Percentiles rank a stretch among this genome's conserved stretches.
Evolutionary conservation across 306 rosid genomes (phyloP).

Genomic region (Acmispon strigosus): DNA sequence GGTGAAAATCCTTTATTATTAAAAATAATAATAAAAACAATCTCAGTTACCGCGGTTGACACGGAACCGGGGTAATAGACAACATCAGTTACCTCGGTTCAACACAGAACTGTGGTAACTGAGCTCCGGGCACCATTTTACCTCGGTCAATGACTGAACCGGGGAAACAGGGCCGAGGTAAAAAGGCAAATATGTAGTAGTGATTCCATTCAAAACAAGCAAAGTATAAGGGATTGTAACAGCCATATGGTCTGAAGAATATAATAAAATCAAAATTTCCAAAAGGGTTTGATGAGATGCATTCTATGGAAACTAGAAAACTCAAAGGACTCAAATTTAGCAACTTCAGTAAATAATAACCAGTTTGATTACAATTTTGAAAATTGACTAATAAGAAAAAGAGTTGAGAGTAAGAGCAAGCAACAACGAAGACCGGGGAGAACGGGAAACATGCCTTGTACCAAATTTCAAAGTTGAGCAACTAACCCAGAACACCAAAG

Average conservation of each 20-base stretch:
- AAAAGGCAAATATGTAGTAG: no score
- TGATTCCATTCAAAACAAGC: neutral
- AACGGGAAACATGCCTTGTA: neutral
- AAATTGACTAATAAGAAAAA: neutral
- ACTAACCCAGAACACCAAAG: constrained; percentile 8
- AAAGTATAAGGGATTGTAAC: neutral
- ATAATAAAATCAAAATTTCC: constrained; percentile 7
- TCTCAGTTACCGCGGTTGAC: no score
- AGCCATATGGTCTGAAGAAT: constrained; percentile 5
- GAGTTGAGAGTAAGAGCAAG: neutral
- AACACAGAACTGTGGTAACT: no score
- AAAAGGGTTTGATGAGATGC: no score
- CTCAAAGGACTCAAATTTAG: constrained; percentile 21
- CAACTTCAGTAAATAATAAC: constrained; percentile 10
- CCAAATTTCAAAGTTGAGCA: constrained; percentile 5
- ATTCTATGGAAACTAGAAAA: neutral
- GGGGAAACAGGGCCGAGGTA: no score
- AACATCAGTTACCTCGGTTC: no score
- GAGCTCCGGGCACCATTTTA: no score
- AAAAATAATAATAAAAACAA: no score
- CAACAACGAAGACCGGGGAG: neutral
- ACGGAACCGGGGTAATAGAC: no score
- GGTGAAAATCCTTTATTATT: no score
- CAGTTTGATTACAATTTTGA: constrained; percentile 5
- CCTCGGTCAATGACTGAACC: no score